phyloP scores from a whole-genome alignment of 192 early-diverging fungal genomes.

The Gryganskiella cystojenkinii region DNA sequence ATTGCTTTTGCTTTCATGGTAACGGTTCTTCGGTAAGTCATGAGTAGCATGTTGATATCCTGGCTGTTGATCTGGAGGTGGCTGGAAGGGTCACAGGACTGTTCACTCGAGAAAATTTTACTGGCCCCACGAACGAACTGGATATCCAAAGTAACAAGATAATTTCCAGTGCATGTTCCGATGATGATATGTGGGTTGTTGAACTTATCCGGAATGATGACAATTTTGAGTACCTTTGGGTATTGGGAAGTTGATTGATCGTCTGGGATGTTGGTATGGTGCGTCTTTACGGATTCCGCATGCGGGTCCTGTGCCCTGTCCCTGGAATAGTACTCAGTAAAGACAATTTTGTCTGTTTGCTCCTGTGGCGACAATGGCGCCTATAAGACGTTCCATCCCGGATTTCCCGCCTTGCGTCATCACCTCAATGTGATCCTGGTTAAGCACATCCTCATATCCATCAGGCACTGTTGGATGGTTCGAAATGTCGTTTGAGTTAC shows the following conservation, averaged over 20 bases:
- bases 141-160: conserved; percentile 23
- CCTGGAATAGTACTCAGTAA: conserved; percentile 8
- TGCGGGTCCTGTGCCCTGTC: conserved; percentile 27
- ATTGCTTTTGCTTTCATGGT: conserved; percentile 7
- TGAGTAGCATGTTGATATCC: conserved; percentile 1
- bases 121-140: conserved; percentile 19
- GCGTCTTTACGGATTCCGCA: conserved; percentile 21
- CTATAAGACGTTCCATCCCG: conserved; percentile 24
- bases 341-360: conserved; percentile 17
- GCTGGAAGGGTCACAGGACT: background rate
- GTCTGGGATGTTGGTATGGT: conserved; percentile 29
- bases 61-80: background rate
- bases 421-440: conserved; percentile 27
- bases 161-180: conserved; percentile 30
- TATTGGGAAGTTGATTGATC: conserved; percentile 27
- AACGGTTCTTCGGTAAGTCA: background rate
- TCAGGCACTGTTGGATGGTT: conserved; percentile 27
- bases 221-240: conserved; percentile 27
- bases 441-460: conserved; percentile 33
- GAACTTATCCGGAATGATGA: conserved; percentile 26
- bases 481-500: background rate
- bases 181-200: conserved; percentile 36
- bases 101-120: conserved; percentile 3
- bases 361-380: conserved; percentile 23
- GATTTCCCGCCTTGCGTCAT: conserved; percentile 19